Evolutionary conservation across 441 rosid genomes (phyloP).

Genomic region (Populus hybrid): DNA sequence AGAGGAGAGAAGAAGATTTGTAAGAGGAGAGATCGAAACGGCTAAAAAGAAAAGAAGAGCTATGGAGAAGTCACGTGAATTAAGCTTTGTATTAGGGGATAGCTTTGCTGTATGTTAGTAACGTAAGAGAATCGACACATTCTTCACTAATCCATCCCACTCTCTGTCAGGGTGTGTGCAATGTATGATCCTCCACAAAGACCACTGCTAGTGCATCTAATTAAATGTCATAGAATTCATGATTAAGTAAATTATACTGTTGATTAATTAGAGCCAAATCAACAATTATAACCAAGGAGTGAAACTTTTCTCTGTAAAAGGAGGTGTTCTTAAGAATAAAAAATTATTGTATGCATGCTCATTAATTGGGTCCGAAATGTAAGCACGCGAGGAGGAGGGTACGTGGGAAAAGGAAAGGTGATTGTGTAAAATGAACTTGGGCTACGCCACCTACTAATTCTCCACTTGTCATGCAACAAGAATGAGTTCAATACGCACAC

Average conservation of each 20-base stretch:
- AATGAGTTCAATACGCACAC: slow-evolving; percentile 44
- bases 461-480: slow-evolving; percentile 73
- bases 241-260: background rate
- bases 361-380: slow-evolving; percentile 1
- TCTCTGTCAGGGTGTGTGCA: slow-evolving; percentile 4
- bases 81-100: slow-evolving; percentile 15
- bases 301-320: background rate
- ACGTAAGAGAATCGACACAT: slow-evolving; percentile 21
- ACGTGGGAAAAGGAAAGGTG: slow-evolving; percentile 19
- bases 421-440: slow-evolving; percentile 39
- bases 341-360: background rate
- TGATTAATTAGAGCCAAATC: background rate
- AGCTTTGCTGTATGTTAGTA: slow-evolving; percentile 19
- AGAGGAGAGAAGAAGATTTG: background rate
- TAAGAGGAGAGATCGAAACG: slow-evolving; percentile 14
- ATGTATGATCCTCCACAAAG: background rate
- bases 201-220: too few relatives aligned
- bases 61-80: slow-evolving; percentile 29
- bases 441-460: slow-evolving; percentile 57
- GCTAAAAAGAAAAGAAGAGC: slow-evolving; percentile 7
- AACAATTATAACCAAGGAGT: background rate
- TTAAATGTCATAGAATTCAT: background rate
- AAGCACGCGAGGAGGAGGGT: slow-evolving; percentile 23
- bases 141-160: background rate
- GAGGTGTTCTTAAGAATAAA: background rate